These are phyloP conservation scores for Camellia lanceoleosa DNA, from an alignment of 148 eudicot genomes.

Conservation along the genomic window DNA sequence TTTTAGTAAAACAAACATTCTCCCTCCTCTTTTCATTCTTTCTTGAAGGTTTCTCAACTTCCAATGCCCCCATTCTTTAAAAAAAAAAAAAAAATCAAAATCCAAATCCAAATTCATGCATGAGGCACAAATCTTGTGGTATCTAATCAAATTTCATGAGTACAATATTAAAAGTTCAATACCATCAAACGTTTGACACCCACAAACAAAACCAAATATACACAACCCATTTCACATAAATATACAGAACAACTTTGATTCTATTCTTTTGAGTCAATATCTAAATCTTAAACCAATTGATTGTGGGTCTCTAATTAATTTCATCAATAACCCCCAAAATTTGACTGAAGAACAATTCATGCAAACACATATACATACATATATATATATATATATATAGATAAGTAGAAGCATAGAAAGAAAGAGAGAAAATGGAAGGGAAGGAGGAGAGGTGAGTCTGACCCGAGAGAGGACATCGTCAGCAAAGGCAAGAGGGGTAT, in stretches of 20 bases:
- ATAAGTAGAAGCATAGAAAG: neutral
- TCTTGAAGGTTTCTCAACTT: conserved; percentile 7
- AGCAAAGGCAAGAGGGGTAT: conserved; percentile 38
- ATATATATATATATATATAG: neutral
- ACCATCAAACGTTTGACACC: neutral
- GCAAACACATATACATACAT: neutral
- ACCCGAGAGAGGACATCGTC: conserved; percentile 46
- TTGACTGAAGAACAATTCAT: neutral
- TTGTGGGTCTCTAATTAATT: neutral
- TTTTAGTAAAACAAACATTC: neutral
- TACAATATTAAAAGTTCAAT: neutral
- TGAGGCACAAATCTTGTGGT: neutral
- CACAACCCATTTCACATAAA: neutral
- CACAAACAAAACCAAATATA: neutral
- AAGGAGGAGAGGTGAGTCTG: neutral
- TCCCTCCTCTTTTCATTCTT: neutral
- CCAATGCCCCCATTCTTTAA: neutral
- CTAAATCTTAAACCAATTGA: neutral
- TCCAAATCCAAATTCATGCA: neutral
- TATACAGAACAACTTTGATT: neutral
- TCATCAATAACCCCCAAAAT: neutral
- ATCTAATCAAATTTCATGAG: neutral
- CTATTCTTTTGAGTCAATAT: neutral
- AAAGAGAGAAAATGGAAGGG: neutral
- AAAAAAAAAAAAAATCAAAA: neutral